A percentile compares a stretch with the other conserved stretches of the same genome.
Evolutionary conservation across 305 asterid genomes (phyloP).

Genomic region (Fraxinus dipetala): DNA sequence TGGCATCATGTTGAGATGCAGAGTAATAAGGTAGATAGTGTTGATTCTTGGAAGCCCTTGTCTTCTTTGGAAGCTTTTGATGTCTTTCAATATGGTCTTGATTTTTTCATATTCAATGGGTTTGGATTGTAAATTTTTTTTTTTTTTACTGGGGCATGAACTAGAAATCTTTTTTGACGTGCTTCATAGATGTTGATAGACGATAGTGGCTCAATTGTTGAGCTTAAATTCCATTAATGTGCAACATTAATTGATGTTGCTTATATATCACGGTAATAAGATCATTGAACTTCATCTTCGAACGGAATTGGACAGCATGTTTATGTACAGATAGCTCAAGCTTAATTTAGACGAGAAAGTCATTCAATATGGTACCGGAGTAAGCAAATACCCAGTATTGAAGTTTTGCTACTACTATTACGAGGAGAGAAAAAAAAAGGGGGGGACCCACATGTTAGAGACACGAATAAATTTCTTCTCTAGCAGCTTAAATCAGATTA

Average conservation of each 20-base stretch:
- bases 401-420: not conserved
- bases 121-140: not conserved
- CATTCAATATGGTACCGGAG: not conserved
- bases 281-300: not conserved
- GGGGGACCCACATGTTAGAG: not conserved
- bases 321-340: not conserved
- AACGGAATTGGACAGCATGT: not conserved
- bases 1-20: constrained; percentile 14
- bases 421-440: not conserved
- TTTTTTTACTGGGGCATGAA: not conserved
- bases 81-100: not conserved
- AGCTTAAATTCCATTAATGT: not conserved
- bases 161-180: not conserved
- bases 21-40: constrained; percentile 34
- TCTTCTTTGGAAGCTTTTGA: not conserved
- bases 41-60: constrained; percentile 21
- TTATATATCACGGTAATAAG: not conserved
- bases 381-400: not conserved
- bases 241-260: not conserved
- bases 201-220: not conserved
- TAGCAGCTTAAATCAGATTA: not conserved
- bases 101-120: not conserved
- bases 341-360: not conserved
- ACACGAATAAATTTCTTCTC: not conserved
- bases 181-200: not conserved